These are phyloP conservation scores for Pythium phragmitis DNA, from an alignment of 352 stramenopile species.

Conservation along the genomic window DNA sequence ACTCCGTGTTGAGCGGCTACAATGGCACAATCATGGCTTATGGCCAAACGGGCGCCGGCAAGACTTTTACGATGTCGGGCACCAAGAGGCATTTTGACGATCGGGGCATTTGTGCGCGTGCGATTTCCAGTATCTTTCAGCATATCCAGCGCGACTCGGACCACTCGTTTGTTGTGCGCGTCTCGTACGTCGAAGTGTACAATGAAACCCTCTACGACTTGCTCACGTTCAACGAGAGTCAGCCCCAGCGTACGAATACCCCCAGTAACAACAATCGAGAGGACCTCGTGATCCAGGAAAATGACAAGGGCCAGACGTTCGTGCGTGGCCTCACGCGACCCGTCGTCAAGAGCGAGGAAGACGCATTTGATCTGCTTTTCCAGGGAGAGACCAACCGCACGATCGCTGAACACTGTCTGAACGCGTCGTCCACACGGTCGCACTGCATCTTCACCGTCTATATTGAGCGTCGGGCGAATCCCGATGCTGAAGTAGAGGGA, in stretches of 20 bases:
- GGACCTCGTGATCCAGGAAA: conserved; percentile 59
- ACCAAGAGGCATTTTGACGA: conserved; percentile 58
- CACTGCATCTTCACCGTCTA: conserved; percentile 86
- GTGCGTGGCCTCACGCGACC: conserved; percentile 56
- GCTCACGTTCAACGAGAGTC: conserved; percentile 40
- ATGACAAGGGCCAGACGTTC: conserved; percentile 64
- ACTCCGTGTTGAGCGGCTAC: conserved; percentile 62
- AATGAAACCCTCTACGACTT: conserved; percentile 90
- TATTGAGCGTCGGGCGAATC: conserved; percentile 44
- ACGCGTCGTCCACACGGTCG: conserved; percentile 69
- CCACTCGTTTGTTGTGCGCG: conserved; percentile 52
- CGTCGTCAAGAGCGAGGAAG: conserved; percentile 61
- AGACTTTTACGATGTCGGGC: conserved; percentile 75
- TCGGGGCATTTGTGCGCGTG: conserved; percentile 55
- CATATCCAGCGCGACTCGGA: conserved; percentile 44
- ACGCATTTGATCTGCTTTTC: conserved; percentile 77
- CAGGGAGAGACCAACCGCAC: conserved; percentile 74
- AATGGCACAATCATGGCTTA: conserved; percentile 81
- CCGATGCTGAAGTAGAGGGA: conserved; percentile 11
- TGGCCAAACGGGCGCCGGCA: conserved; percentile 70
- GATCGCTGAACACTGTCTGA: conserved; percentile 81
- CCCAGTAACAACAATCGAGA: conserved; percentile 20
- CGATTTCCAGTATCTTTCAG: conserved; percentile 60
- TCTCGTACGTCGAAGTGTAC: conserved; percentile 89
- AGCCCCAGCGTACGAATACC: conserved; percentile 12